These are phyloP conservation scores for Cornus florida DNA, from an alignment of 148 eudicot genomes.

Conservation along the genomic window DNA sequence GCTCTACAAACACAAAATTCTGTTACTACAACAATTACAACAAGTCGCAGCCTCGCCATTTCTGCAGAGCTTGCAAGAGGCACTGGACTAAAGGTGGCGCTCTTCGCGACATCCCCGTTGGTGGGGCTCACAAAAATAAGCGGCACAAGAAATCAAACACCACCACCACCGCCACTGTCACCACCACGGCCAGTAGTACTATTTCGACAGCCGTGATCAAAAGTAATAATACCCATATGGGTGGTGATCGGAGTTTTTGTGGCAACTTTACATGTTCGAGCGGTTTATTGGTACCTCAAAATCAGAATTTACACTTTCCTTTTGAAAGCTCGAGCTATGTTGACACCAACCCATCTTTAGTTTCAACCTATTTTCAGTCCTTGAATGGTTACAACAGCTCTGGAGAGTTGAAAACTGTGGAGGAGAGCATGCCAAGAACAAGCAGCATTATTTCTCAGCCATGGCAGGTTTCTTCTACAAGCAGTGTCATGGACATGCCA, in stretches of 20 bases:
- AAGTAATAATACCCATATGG: too few relatives aligned
- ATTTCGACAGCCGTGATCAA: too few relatives aligned
- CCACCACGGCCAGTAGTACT: slow-evolving; percentile 15
- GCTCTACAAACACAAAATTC: slow-evolving; percentile 76
- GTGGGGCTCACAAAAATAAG: slow-evolving; percentile 89
- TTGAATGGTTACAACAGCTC: slow-evolving; percentile 26
- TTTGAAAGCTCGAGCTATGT: slow-evolving; percentile 37
- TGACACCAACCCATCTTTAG: slow-evolving; percentile 42
- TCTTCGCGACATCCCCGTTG: slow-evolving; percentile 75
- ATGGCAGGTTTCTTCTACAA: slow-evolving; percentile 28
- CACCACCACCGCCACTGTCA: slow-evolving; percentile 27
- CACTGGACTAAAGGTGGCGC: slow-evolving; percentile 99
- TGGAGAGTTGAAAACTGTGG: slow-evolving; percentile 21
- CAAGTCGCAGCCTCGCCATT: slow-evolving; percentile 88
- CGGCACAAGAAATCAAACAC: slow-evolving; percentile 43
- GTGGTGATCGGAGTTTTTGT: background rate
- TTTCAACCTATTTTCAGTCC: slow-evolving; percentile 24
- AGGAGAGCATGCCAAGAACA: slow-evolving; percentile 6
- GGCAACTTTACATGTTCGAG: slow-evolving; percentile 21
- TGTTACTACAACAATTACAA: slow-evolving; percentile 95
- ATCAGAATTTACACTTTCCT: slow-evolving; percentile 37
- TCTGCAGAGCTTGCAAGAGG: slow-evolving; percentile 85
- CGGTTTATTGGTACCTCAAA: slow-evolving; percentile 15
- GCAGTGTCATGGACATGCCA: slow-evolving; percentile 29
- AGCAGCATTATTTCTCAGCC: slow-evolving; percentile 21